phyloP scores from a whole-genome alignment of 306 rosid species.

The Fagus sylvatica region DNA sequence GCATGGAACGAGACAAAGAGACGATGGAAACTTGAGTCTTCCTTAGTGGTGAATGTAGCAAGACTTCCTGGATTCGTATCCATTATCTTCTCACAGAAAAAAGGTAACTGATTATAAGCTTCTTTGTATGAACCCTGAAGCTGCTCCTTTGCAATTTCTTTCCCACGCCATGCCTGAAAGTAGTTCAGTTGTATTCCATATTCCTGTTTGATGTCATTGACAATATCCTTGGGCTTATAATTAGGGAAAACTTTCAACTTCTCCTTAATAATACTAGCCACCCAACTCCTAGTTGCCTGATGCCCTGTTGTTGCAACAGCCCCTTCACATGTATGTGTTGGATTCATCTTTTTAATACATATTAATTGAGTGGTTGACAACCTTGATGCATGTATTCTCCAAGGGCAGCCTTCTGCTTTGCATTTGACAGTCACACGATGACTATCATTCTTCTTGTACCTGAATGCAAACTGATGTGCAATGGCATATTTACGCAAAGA shows the following conservation, averaged over 20 bases:
- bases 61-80: slow-evolving; percentile 92
- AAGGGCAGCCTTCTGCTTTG: slow-evolving; percentile 96
- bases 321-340: slow-evolving; percentile 84
- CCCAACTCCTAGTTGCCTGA: slow-evolving; percentile 99
- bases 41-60: slow-evolving; percentile 83
- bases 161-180: slow-evolving; percentile 99
- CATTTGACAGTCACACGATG: slow-evolving; percentile 99
- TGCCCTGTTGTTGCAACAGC: slow-evolving; percentile 88
- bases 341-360: slow-evolving; percentile 94
- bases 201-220: slow-evolving; percentile 88
- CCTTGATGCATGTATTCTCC: slow-evolving; percentile 99
- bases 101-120: slow-evolving; percentile 84
- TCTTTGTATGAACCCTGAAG: slow-evolving; percentile 97
- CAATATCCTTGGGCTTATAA: slow-evolving; percentile 98
- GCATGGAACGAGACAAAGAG: slow-evolving; percentile 92
- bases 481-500: slow-evolving; percentile 93
- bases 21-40: slow-evolving; percentile 90
- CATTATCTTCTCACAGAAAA: slow-evolving; percentile 83
- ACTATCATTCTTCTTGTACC: slow-evolving; percentile 95
- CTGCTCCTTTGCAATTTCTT: slow-evolving; percentile 98
- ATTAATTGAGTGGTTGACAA: slow-evolving; percentile 89
- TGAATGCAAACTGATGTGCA: slow-evolving; percentile 93
- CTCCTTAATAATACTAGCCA: slow-evolving; percentile 94
- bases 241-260: slow-evolving; percentile 78
- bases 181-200: slow-evolving; percentile 94